Base-by-base conservation (phyloP, 225 moss, liverwort and hornwort genomes). In the Lunularia cruciata region DNA sequence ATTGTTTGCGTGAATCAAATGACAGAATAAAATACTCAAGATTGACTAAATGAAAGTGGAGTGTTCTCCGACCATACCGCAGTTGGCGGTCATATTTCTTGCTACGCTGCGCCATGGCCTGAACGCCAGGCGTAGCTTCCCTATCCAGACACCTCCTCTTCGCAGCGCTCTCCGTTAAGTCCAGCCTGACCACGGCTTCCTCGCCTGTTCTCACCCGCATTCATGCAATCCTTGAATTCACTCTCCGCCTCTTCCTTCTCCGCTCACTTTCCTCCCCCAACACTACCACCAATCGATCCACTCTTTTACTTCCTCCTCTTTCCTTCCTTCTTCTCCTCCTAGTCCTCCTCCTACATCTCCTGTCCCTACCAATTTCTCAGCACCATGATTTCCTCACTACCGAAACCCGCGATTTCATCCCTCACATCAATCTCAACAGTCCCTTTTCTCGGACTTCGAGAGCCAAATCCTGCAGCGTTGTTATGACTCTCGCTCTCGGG, bases 31-130 rank as follows among this genome's bases (percentile, higher is more conserved):
- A n/a, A 15, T 3, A 22, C 19, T 1, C 19, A 60, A 3, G 62
- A 45, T 45, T 28, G 38, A 18, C 43, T 42, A 43, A 65, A 58
- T 14, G 15, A 0, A n/a, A 28, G 9, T n/a, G 15, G 15, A 38
- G 32, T n/a, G 35, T 18, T 39, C 18, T 8, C 8, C 45, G 19
- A 57, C 27, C 49, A 13, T 64, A 92, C 98, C 98, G 87, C 75
- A 98, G 86, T 86, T 98, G 98, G 7, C 98, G 98, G 76, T 98
- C 98, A 77, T 98, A 98, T 73, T 98, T 98, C 72, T 85, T 93
- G 73, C 78, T 78, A 43, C 90, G 93, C 84, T 88, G 93, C 86
- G 89, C 92, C 95, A 92, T 95, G 73, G 86, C 86, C 83, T 71
- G 77, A 4, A 74, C 81, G 81, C 77, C 81, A 77, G 81, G 81